Evolutionary conservation across 179 eudicot genomes (phyloP).

Genomic region (Nepenthes alata): DNA sequence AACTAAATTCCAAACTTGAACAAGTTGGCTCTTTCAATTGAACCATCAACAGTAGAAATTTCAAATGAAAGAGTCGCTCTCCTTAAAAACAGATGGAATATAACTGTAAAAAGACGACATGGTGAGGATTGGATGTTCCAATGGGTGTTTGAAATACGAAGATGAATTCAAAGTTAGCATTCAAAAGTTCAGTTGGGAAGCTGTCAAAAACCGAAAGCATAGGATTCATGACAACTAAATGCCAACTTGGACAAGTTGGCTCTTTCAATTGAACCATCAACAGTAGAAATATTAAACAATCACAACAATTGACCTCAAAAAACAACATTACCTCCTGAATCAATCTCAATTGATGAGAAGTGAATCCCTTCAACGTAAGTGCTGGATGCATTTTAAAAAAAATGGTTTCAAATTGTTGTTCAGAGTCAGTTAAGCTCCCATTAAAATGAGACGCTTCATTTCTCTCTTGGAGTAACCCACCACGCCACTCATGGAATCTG

Average conservation of each 20-base stretch:
- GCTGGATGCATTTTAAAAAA: conserved; percentile 84
- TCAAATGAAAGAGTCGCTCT: too few species aligned
- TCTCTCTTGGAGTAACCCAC: conserved; percentile 31
- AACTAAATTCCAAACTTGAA: not conserved
- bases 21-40: not conserved
- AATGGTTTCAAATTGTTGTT: conserved; percentile 45
- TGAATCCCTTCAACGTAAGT: conserved; percentile 57
- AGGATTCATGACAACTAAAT: not conserved
- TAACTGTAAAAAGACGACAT: too few species aligned
- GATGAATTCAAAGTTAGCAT: not conserved
- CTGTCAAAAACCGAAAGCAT: not conserved
- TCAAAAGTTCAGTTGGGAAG: not conserved
- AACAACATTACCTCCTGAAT: conserved; percentile 71
- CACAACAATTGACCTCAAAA: not conserved
- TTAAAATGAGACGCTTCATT: conserved; percentile 22
- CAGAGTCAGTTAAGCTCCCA: conserved; percentile 27
- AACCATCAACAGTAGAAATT: not conserved
- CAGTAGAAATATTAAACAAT: not conserved
- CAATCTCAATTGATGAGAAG: conserved; percentile 73
- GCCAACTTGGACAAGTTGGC: not conserved
- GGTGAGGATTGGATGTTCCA: too few species aligned
- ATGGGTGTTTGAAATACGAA: too few species aligned
- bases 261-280: conserved; percentile 3
- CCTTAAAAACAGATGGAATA: too few species aligned
- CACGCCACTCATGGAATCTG: conserved; percentile 59